Conservation (phyloP, 1,284 basidiomycete species). For the Rhizoctonia solani region DNA sequence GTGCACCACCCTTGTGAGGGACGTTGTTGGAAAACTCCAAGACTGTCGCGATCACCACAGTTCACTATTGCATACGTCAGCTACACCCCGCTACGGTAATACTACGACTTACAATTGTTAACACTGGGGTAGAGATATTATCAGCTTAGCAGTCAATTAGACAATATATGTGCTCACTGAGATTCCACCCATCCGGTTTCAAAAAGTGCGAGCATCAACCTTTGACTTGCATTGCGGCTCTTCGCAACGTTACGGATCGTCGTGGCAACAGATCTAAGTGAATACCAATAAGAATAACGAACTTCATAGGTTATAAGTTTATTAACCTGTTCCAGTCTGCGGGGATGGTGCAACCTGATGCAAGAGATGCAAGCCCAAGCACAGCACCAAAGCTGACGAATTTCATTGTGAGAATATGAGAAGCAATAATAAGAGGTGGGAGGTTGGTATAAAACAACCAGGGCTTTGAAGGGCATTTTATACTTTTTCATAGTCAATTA, state of each 20-base stretch:
- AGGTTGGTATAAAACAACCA: not conserved
- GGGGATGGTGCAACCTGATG: constrained; percentile 12
- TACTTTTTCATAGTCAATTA: not conserved
- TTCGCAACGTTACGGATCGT: constrained; percentile 19
- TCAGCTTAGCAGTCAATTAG: not conserved
- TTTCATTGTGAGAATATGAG: not conserved
- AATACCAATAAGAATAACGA: not conserved
- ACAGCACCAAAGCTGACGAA: constrained; percentile 9
- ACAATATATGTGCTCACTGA: constrained; percentile 1
- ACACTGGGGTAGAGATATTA: not conserved
- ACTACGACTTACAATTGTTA: constrained; percentile 12
- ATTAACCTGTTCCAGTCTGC: constrained; percentile 4
- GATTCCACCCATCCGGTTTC: constrained; percentile 29
- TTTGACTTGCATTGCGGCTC: constrained; percentile 16
- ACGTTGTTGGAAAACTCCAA: constrained; percentile 35
- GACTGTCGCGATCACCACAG: constrained; percentile 34
- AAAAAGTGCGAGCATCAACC: constrained; percentile 20
- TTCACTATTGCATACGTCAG: not conserved
- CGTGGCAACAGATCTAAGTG: not conserved
- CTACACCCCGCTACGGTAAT: not conserved
- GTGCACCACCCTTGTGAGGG: constrained; percentile 28
- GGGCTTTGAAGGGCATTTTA: not conserved
- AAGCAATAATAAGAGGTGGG: not conserved
- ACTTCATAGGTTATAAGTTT: not conserved
- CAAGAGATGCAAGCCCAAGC: not conserved